These are phyloP conservation scores for Acanthamoeba healyi DNA, from an alignment of 208 protist genomes.

Conservation along the genomic window DNA sequence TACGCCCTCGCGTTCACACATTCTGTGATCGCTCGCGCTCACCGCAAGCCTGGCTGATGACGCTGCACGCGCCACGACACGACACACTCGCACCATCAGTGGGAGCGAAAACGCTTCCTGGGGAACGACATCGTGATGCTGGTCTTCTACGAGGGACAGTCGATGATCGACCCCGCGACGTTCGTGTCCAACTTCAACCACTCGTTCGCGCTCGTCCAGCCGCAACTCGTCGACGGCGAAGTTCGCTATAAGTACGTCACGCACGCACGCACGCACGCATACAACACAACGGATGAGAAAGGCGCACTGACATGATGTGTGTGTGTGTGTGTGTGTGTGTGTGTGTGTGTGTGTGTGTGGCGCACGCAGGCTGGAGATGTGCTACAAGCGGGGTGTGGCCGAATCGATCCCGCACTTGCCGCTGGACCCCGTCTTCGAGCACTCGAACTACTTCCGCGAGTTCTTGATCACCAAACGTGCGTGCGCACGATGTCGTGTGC, in stretches of 20 bases:
- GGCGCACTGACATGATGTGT: no score
- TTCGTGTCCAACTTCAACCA: constrained; percentile 68
- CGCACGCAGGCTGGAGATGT: background rate
- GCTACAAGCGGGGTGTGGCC: constrained; percentile 55
- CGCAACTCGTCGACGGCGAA: background rate
- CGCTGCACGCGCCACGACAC: background rate
- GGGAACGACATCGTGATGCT: constrained; percentile 58
- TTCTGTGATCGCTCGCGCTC: no score
- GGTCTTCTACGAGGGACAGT: constrained; percentile 46
- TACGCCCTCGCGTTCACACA: no score
- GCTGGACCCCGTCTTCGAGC: background rate
- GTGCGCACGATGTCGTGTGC: no score
- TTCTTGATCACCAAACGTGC: constrained; percentile 52
- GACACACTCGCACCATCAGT: background rate
- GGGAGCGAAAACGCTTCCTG: constrained; percentile 47
- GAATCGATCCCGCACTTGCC: constrained; percentile 46
- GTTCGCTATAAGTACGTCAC: background rate
- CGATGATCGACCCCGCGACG: background rate
- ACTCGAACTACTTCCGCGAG: constrained; percentile 2
- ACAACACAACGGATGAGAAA: no score
- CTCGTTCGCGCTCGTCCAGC: constrained; percentile 34
- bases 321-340: no score
- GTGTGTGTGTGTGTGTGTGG: no score
- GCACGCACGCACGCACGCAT: no score
- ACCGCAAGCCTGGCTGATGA: no score